These are phyloP conservation scores for Stylosanthes scabra DNA, from an alignment of 331 rosid genomes.

Conservation along the genomic window DNA sequence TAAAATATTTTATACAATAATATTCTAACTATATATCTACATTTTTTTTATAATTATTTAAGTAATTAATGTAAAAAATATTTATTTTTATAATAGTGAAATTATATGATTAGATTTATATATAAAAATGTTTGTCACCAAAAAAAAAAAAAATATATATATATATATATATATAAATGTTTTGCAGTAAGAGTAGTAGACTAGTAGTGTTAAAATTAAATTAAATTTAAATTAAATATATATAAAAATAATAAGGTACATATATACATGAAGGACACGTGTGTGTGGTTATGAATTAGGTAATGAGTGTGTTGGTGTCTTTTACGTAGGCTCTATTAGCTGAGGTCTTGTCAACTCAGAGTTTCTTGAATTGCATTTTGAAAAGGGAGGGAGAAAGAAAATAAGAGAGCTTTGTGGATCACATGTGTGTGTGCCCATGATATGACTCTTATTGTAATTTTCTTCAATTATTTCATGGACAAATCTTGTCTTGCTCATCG, in stretches of 20 bases:
- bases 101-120: too few relatives aligned
- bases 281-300: conserved; percentile 18
- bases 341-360: conserved; percentile 68
- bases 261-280: conserved; percentile 37
- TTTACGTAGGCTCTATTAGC: conserved; percentile 49
- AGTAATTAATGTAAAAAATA: too few relatives aligned
- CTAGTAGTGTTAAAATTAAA: too few relatives aligned
- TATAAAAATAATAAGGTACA: neutral
- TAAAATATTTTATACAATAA: too few relatives aligned
- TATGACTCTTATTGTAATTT: conserved; percentile 38
- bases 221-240: too few relatives aligned
- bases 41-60: too few relatives aligned
- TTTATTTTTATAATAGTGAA: too few relatives aligned
- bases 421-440: conserved; percentile 57
- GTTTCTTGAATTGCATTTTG: conserved; percentile 46
- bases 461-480: neutral
- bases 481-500: conserved; percentile 21
- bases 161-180: too few relatives aligned
- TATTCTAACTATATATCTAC: too few relatives aligned
- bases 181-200: too few relatives aligned
- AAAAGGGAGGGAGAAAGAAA: neutral
- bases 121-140: too few relatives aligned
- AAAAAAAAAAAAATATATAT: too few relatives aligned
- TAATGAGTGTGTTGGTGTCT: conserved; percentile 45
- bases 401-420: conserved; percentile 29